Evolutionary conservation across 176 grass and related monocot genomes (phyloP), one percentile per base, ranked within the genome.

Genomic region (Musa troglodytarum): DNA sequence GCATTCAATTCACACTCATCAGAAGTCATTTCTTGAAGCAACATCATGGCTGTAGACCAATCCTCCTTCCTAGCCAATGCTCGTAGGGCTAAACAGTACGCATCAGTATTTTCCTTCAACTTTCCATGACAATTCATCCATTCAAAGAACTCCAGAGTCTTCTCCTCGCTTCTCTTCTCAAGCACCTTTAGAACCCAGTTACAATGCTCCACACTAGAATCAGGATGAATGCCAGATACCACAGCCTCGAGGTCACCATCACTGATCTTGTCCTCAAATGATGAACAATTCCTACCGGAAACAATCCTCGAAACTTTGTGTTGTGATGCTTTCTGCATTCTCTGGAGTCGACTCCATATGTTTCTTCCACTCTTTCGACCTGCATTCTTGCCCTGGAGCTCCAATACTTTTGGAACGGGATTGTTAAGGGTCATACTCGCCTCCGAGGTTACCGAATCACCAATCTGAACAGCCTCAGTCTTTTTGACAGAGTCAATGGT

Each of bases 41-140:
- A 78, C 58, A 76, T 20, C 43, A 85, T 83, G 51, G 94, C 90
- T 72, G 11, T 89, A 68, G 76, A 73, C 90, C 90, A 93, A 49
- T 98, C 82, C 88, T 98, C 83, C 75, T 86, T 93, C 88, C 94
- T 91, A 24, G 90, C 88, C 53, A 89, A 79, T 15, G 86, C 86
- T 80, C 92, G 82, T 10, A 93, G 87, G 58, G 84, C 94, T 73
- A 91, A 77, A 49, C 88, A 90, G 77, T 98, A 98, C 0, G 90
- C 94, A 76, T 82, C 76, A 6, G 80, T 19, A 49, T 98, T 98
- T 61, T 74, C 43, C 72, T 85, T 81, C 1, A 98, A 77, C 78
- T 98, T 98, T 54, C 84, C 82, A 9, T 91, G 81, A 76, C 26
- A 52, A 66, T 72, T 98, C 94, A 98, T 93, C 90, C 94, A 91